phyloP scores from a whole-genome alignment of 495 filamentous ascomycete genomes.

The Hypomontagnella submonticulosa region DNA sequence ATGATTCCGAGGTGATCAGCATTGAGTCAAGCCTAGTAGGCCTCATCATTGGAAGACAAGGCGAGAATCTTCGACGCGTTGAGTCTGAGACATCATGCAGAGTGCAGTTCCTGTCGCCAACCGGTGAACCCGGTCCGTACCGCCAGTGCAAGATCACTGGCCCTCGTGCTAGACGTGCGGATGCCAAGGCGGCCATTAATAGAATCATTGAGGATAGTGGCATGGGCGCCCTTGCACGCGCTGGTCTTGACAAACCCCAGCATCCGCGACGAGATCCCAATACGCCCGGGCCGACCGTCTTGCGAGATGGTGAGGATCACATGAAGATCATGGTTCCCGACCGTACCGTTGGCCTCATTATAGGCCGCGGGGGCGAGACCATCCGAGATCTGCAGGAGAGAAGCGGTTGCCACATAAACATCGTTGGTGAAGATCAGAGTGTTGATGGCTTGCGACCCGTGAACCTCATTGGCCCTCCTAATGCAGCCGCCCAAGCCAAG shows the following conservation, averaged over 20 bases:
- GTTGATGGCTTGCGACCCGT: slow-evolving; percentile 84
- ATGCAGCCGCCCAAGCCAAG: slow-evolving; percentile 74
- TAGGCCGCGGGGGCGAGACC: slow-evolving; percentile 85
- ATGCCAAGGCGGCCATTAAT: slow-evolving; percentile 79
- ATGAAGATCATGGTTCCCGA: slow-evolving; percentile 92
- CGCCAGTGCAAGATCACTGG: slow-evolving; percentile 84
- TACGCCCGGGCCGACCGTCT: slow-evolving; percentile 50
- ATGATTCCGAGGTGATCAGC: slow-evolving; percentile 75
- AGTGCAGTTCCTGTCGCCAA: slow-evolving; percentile 83
- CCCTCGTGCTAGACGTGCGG: slow-evolving; percentile 68
- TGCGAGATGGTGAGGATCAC: slow-evolving; percentile 77
- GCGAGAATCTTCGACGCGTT: slow-evolving; percentile 82
- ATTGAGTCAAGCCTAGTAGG: slow-evolving; percentile 84
- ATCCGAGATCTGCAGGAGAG: slow-evolving; percentile 90
- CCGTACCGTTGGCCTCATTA: slow-evolving; percentile 85
- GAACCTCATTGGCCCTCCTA: slow-evolving; percentile 79
- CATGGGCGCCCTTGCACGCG: slow-evolving; percentile 63
- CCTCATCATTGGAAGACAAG: slow-evolving; percentile 84
- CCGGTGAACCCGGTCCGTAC: slow-evolving; percentile 70
- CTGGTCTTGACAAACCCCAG: slow-evolving; percentile 48
- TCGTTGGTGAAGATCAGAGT: slow-evolving; percentile 86
- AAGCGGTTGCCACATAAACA: slow-evolving; percentile 88
- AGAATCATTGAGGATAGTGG: slow-evolving; percentile 85
- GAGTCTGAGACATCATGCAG: slow-evolving; percentile 78
- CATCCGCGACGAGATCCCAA: slow-evolving; percentile 32